Percentiles rank a stretch among this genome's conserved stretches.
Evolutionary conservation across 805 yeast species (phyloP).

Genomic region (Candida khao-thaluensis): DNA sequence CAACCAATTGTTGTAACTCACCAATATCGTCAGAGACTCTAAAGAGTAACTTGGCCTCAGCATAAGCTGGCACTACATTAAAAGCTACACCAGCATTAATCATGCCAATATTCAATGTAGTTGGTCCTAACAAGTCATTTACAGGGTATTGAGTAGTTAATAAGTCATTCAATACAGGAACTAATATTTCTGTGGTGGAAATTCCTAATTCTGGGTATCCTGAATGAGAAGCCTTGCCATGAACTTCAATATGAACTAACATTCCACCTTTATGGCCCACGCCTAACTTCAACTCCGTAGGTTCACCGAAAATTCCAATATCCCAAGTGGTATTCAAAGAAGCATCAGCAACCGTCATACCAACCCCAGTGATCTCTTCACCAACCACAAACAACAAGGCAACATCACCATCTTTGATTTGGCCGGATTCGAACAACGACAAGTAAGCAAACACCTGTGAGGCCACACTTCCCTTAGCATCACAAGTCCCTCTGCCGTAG

Average conservation of each 20-base stretch:
- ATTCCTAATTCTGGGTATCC: constrained; percentile 71
- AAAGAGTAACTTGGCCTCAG: constrained; percentile 48
- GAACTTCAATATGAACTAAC: constrained; percentile 39
- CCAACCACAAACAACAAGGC: constrained; percentile 64
- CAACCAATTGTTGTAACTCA: constrained; percentile 35
- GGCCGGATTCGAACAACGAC: constrained; percentile 40
- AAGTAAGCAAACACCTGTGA: constrained; percentile 55
- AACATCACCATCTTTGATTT: constrained; percentile 53
- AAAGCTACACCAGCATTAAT: constrained; percentile 63
- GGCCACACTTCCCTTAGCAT: constrained; percentile 72
- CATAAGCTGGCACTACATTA: constrained; percentile 63
- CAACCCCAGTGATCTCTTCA: constrained; percentile 66
- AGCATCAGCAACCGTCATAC: constrained; percentile 50
- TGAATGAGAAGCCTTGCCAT: constrained; percentile 62
- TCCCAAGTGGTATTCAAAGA: constrained; percentile 51
- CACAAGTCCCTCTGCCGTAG: constrained; percentile 66
- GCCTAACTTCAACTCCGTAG: constrained; percentile 67
- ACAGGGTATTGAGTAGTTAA: constrained; percentile 46
- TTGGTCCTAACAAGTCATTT: constrained; percentile 53
- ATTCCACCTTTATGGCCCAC: constrained; percentile 68
- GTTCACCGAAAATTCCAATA: constrained; percentile 69
- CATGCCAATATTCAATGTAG: constrained; percentile 61
- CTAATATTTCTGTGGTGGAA: constrained; percentile 56
- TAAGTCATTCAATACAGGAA: constrained; percentile 50
- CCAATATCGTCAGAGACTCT: constrained; percentile 53